Base-by-base conservation (phyloP, 257 asterid species). In the Solanum arcanum region DNA sequence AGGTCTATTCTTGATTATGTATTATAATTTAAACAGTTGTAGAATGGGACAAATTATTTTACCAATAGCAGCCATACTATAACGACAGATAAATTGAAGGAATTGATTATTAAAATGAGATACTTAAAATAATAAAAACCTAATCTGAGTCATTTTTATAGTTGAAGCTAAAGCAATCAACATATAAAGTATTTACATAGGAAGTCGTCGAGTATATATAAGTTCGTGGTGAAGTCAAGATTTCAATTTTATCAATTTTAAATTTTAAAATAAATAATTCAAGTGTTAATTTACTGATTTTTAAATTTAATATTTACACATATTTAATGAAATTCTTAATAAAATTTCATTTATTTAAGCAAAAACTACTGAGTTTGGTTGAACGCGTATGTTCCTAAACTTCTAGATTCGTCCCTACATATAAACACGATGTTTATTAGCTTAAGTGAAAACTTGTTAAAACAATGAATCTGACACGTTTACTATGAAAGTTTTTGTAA, bases 321-420 rank as follows among this genome's bases (percentile, higher is more conserved):
- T 62, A 23, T 62, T 62, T 5, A 4, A 5, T 23, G 0, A n/a
- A 7, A 2, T 2, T 62, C 0, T 10, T 0, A 12, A 62, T 1
- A 62, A 62, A 62, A 62, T 10, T 23, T 10, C 0, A 62, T 4
- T 62, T 62, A 62, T 62, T 62, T 62, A 7, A 62, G 31, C 70
- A 62, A n/a, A 59, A 10, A 3, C 0, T 62, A 62, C 0, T 23
- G 7, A 62, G 0, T 21, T 62, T 1, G 29, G 14, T 12, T n/a
- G 31, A 62, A 62, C n/a, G 0, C 2, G 29, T 5, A 15, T 1
- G 29, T n/a, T 9, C 29, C 3, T 62, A 0, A 0, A 23, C 0
- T 62, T 23, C 7, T 23, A 62, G 14, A 11, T 62, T 7, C 7
- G 2, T 0, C 15, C 1, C 27, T 62, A 23, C 14, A 62, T 23